phyloP scores from a whole-genome alignment of 441 rosid species.

The Populus hybrid region DNA sequence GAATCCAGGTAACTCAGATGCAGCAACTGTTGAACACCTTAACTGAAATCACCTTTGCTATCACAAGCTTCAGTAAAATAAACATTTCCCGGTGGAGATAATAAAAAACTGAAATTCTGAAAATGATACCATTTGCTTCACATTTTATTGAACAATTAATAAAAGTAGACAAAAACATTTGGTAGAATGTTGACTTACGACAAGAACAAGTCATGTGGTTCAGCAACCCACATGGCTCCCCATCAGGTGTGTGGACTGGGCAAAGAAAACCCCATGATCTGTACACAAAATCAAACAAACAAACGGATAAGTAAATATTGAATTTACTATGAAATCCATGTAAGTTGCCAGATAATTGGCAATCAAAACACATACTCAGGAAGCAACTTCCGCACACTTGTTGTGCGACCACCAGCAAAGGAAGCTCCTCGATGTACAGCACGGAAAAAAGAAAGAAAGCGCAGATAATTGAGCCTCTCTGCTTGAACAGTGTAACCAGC shows the following conservation, averaged over 20 bases:
- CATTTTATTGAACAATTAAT: background rate
- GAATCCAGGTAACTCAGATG: too few species aligned
- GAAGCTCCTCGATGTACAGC: conserved; percentile 98
- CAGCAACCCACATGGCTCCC: conserved; percentile 94
- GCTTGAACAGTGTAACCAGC: conserved; percentile 97
- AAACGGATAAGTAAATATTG: background rate
- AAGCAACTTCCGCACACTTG: conserved; percentile 93
- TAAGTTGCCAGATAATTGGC: conserved; percentile 8
- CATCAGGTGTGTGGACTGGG: conserved; percentile 99
- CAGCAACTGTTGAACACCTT: too few species aligned
- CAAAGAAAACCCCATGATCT: conserved; percentile 99
- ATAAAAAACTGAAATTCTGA: background rate
- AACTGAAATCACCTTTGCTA: background rate
- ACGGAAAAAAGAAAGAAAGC: conserved; percentile 90
- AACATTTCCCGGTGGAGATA: background rate
- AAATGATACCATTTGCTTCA: background rate
- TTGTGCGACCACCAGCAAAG: conserved; percentile 95
- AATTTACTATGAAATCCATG: background rate
- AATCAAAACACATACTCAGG: conserved; percentile 70
- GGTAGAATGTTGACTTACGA: conserved; percentile 49
- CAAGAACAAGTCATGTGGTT: conserved; percentile 89
- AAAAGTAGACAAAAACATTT: background rate
- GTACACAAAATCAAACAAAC: conserved; percentile 18
- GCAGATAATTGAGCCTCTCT: conserved; percentile 94
- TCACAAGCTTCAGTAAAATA: background rate